Base-by-base conservation (phyloP, 2,329 filamentous ascomycete genomes). In the Fusarium sp. region DNA sequence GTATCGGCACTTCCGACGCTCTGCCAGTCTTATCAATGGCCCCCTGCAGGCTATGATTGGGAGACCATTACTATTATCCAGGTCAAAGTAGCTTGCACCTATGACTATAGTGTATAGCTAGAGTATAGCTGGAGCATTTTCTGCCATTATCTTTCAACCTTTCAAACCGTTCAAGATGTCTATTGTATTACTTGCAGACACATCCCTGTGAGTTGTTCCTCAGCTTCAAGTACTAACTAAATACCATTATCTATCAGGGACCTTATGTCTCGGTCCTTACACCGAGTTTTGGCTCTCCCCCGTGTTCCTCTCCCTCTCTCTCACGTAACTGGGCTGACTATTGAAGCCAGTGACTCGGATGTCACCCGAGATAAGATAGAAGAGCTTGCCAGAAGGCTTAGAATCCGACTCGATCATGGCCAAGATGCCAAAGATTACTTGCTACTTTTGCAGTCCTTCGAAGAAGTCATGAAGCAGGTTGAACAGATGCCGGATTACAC, bases 351-450 rank as follows among this genome's bases (percentile, higher is more conserved):
- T 32, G 68, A 66, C 12, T 71, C 68, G 73, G 45, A 63, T 37
- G 57, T 57, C 15, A 38, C 43, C 57, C 40, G 64, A 8, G 69
- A 71, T 12, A 66, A 76, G 17, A 30, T 80, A 11, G 67, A 65
- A 7, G 47, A 70, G 35, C 65, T 80, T 4, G 76, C 75, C 6
- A 63, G 63, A 6, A 25, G 74, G 11, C 65, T 77, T 15, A 65
- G 70, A 8, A 47, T 76, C 37, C 25, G 73, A 11, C 70, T 75
- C 6, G n/a, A 66, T 0, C 45, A 78, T 4, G 27, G 32, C 4
- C 33, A 76, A 32, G 79, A 82, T 65, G 78, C 76, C 2, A 66
- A 73, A 2, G 79, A 79, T 63, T 82, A 81, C 64, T 76, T 76
- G 2, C 17, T 56, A 4, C 70, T 82, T 1, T 58, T 82, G n/a